These are phyloP conservation scores for Termitomyces sp. DNA, from an alignment of 768 basidiomycete genomes.

Conservation along the genomic window DNA sequence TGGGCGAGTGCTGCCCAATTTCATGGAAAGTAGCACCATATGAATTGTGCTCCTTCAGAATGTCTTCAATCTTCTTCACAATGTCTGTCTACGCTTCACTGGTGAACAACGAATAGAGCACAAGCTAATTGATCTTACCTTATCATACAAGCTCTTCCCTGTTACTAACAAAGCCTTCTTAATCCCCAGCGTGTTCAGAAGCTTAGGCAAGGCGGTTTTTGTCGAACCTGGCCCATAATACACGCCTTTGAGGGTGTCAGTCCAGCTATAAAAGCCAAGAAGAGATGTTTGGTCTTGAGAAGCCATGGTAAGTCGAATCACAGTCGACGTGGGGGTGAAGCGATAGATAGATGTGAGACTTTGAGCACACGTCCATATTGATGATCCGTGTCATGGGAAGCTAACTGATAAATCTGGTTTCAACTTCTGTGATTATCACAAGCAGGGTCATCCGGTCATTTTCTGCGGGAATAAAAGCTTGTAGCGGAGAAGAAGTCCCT, in stretches of 20 bases:
- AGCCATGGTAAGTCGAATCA: conserved; percentile 10
- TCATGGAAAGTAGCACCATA: conserved; percentile 67
- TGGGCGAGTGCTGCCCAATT: conserved; percentile 69
- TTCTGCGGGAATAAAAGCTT: conserved; percentile 28
- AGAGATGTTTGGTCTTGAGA: conserved; percentile 13
- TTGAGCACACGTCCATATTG: not conserved
- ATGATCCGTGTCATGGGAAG: not conserved
- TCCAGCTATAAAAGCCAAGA: conserved; percentile 61
- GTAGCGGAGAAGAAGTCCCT: conserved; percentile 32
- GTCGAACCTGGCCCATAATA: conserved; percentile 71
- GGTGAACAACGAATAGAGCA: not conserved
- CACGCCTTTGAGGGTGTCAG: conserved; percentile 61
- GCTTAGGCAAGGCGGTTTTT: conserved; percentile 55
- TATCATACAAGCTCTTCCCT: conserved; percentile 60
- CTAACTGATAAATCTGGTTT: not conserved
- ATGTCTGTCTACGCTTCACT: conserved; percentile 47
- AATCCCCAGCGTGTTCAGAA: conserved; percentile 48
- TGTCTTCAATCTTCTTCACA: conserved; percentile 46
- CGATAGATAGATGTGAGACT: not conserved
- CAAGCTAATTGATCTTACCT: conserved; percentile 33
- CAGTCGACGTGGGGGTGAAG: not conserved
- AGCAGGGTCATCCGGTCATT: not conserved
- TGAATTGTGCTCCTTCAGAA: conserved; percentile 53
- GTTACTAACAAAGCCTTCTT: conserved; percentile 70
- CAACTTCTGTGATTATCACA: not conserved